Percentiles rank a stretch among this genome's conserved stretches.
Evolutionary conservation across 2,329 filamentous ascomycete genomes (phyloP).

Genomic region (Hypoxylon rubiginosum): DNA sequence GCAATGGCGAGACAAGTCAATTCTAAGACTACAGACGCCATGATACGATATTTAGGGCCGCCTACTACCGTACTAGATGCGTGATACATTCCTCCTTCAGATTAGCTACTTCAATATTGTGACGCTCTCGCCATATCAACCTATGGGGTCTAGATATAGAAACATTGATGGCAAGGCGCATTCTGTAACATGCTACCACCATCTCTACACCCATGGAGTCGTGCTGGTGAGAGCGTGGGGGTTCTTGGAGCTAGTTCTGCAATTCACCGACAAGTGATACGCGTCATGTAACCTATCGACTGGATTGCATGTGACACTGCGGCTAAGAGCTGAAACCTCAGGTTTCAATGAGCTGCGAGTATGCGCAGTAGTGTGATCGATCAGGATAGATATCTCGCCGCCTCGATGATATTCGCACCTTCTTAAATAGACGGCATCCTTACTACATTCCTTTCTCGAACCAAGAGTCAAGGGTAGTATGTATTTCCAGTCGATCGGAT

Average conservation of each 20-base stretch:
- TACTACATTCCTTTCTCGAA: conserved; percentile 30
- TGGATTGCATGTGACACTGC: conserved; percentile 3
- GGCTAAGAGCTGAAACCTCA: conserved; percentile 8
- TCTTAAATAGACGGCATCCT: conserved; percentile 4
- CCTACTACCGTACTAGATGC: conserved; percentile 21
- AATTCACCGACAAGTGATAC: neutral
- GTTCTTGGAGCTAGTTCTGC: neutral
- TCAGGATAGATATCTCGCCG: conserved; percentile 8
- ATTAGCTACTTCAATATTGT: conserved; percentile 2
- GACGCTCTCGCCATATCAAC: neutral
- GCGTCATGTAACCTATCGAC: conserved; percentile 27
- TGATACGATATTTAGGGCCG: conserved; percentile 11
- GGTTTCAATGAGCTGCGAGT: conserved; percentile 9
- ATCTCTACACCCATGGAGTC: neutral
- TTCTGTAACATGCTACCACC: neutral
- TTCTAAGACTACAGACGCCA: neutral
- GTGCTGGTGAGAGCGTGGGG: neutral
- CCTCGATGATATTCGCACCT: conserved; percentile 9
- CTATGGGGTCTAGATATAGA: neutral
- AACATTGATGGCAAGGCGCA: neutral
- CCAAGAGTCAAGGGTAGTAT: neutral
- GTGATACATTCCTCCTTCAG: conserved; percentile 8
- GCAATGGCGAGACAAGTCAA: conserved; percentile 4
- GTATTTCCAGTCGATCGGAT: conserved; percentile 8
- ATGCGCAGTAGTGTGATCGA: neutral